Conservation (phyloP, 208 protist species). For the Phytomonas francai region DNA sequence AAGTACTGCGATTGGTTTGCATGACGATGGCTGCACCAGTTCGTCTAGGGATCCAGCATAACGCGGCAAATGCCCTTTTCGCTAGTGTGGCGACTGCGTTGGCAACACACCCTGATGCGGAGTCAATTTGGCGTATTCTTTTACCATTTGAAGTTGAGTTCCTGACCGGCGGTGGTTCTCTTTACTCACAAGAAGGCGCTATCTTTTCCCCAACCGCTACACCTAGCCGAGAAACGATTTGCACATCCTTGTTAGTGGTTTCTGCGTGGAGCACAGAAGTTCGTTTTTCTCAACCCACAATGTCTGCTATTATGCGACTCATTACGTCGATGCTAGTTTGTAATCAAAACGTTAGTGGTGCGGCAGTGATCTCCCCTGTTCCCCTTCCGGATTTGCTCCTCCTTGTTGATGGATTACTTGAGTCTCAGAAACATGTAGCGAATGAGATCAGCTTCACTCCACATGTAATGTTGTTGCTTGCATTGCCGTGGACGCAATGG, state of each 20-base stretch:
- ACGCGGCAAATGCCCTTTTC: slow-evolving; percentile 76
- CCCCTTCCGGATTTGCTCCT: slow-evolving; percentile 49
- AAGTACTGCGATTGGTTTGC: slow-evolving; percentile 64
- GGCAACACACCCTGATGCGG: slow-evolving; percentile 35
- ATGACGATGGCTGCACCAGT: slow-evolving; percentile 39
- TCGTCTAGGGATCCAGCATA: slow-evolving; percentile 41
- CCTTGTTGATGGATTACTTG: slow-evolving; percentile 53
- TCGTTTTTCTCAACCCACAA: slow-evolving; percentile 48
- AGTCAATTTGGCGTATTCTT: slow-evolving; percentile 65
- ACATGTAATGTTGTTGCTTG: slow-evolving; percentile 36
- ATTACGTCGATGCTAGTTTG: slow-evolving; percentile 28
- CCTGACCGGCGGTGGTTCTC: not conserved
- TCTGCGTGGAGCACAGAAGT: slow-evolving; percentile 61
- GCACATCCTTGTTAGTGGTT: slow-evolving; percentile 64
- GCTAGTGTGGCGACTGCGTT: slow-evolving; percentile 54
- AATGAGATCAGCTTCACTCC: slow-evolving; percentile 39
- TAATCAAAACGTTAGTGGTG: not conserved
- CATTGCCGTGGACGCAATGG: slow-evolving; percentile 37
- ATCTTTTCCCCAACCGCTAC: slow-evolving; percentile 12
- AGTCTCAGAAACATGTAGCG: slow-evolving; percentile 42
- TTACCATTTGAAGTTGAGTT: slow-evolving; percentile 74
- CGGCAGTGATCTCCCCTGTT: slow-evolving; percentile 12
- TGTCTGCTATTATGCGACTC: slow-evolving; percentile 52
- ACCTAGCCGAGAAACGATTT: slow-evolving; percentile 33
- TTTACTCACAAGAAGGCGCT: slow-evolving; percentile 1